Evolutionary conservation across 805 yeast genomes (phyloP).

Genomic region (Peterozyma xylosa): DNA sequence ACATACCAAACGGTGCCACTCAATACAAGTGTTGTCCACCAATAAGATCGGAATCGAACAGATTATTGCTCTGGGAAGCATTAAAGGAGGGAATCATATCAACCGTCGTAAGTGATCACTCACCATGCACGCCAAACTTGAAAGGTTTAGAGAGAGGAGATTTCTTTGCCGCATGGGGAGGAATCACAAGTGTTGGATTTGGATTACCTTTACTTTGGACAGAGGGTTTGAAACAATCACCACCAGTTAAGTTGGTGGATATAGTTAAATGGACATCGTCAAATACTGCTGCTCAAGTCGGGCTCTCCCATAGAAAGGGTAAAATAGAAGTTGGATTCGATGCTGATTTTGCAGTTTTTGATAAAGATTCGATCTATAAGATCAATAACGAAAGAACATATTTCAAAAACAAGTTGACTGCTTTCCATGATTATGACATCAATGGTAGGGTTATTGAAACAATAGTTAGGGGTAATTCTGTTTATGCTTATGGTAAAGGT

Average conservation of each 20-base stretch:
- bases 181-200: constrained; percentile 86
- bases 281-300: constrained; percentile 83
- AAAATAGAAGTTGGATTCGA: constrained; percentile 66
- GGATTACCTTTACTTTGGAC: constrained; percentile 81
- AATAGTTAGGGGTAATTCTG: constrained; percentile 65
- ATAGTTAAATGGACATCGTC: constrained; percentile 74
- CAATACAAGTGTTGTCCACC: constrained; percentile 96
- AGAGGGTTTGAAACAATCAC: constrained; percentile 49
- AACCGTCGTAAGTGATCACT: constrained; percentile 90
- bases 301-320: constrained; percentile 69
- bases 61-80: constrained; percentile 73
- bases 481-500: constrained; percentile 52
- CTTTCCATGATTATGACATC: constrained; percentile 67
- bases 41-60: constrained; percentile 68
- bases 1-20: constrained; percentile 69
- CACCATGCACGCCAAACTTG: constrained; percentile 91
- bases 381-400: constrained; percentile 49
- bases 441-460: constrained; percentile 77
- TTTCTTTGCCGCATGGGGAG: constrained; percentile 94
- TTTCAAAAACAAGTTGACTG: constrained; percentile 85
- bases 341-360: constrained; percentile 84
- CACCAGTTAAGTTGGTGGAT: constrained; percentile 48
- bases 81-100: constrained; percentile 57
- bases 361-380: constrained; percentile 43
- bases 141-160: constrained; percentile 80